Evolutionary conservation across 768 basidiomycete genomes (phyloP).

Genomic region (Mycena indigotica): DNA sequence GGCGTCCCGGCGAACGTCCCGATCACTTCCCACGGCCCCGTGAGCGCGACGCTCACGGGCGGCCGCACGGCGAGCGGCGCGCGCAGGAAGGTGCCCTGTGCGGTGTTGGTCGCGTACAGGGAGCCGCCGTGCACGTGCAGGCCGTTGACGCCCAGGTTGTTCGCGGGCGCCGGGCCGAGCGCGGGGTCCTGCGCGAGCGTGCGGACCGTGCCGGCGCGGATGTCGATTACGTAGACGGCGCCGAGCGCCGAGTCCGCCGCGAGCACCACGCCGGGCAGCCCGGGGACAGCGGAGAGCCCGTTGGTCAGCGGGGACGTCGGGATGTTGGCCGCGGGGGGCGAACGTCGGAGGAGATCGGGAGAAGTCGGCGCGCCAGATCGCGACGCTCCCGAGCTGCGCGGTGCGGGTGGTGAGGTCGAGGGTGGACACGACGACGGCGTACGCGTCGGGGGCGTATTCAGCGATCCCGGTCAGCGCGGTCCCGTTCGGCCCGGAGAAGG

Average conservation of each 20-base stretch:
- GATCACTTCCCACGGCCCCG: too few relatives aligned
- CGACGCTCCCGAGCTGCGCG: too few relatives aligned
- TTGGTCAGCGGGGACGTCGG: constrained; percentile 3
- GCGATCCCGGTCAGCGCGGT: constrained; percentile 2
- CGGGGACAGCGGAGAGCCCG: constrained; percentile 12
- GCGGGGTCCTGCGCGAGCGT: too few relatives aligned
- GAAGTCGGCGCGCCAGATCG: constrained; percentile 13
- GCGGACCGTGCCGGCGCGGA: too few relatives aligned
- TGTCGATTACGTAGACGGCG: constrained; percentile 8
- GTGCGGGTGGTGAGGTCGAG: constrained; percentile 8
- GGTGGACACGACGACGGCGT: background rate
- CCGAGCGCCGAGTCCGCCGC: constrained; percentile 13
- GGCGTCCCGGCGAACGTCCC: too few relatives aligned
- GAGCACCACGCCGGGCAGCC: constrained; percentile 14
- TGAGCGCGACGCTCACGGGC: too few relatives aligned
- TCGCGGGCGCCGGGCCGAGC: too few relatives aligned
- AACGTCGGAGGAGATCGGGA: constrained; percentile 1
- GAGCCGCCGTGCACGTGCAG: too few relatives aligned
- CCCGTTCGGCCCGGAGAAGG: constrained; percentile 6
- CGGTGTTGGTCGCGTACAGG: too few relatives aligned
- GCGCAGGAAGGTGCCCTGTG: too few relatives aligned
- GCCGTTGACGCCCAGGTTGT: too few relatives aligned
- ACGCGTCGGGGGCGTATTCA: background rate
- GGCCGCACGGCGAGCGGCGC: too few relatives aligned
- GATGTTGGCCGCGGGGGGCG: constrained; percentile 3